Conservation (phyloP, 2,329 filamentous ascomycete genomes). For the Neocucurbitaria cava region DNA sequence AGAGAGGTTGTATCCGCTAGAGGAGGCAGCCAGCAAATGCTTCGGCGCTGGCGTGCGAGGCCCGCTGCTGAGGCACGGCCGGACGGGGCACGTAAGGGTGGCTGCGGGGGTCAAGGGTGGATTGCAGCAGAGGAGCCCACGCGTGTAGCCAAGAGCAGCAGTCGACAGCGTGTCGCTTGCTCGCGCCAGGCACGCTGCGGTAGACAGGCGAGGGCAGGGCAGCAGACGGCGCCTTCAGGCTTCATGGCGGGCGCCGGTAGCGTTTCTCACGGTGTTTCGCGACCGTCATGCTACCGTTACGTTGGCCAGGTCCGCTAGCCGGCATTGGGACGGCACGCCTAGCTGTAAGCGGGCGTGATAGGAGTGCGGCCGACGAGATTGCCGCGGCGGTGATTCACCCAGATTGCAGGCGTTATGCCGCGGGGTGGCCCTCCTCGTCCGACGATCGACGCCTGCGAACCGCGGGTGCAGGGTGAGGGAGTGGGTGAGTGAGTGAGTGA, state of each 20-base stretch:
- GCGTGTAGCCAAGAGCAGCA: constrained; percentile 15
- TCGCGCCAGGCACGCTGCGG: constrained; percentile 30
- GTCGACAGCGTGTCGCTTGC: constrained; percentile 24
- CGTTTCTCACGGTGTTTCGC: constrained; percentile 35
- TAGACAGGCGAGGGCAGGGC: constrained; percentile 30
- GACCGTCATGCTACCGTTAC: constrained; percentile 43
- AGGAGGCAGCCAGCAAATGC: constrained; percentile 39
- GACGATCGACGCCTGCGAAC: too few relatives aligned
- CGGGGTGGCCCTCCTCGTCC: constrained; percentile 12
- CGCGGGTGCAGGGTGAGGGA: too few relatives aligned
- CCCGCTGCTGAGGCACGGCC: constrained; percentile 38
- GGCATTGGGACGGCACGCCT: constrained; percentile 14
- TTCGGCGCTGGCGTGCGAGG: constrained; percentile 35
- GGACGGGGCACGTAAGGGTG: constrained; percentile 39
- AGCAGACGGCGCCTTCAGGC: too few relatives aligned
- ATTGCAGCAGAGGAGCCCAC: constrained; percentile 10
- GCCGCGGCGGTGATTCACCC: constrained; percentile 34
- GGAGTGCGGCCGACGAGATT: constrained; percentile 17
- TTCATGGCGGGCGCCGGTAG: constrained; percentile 37
- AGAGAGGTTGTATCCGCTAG: constrained; percentile 51
- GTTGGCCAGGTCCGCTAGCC: constrained; percentile 33
- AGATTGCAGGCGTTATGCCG: constrained; percentile 26
- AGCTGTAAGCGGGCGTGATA: constrained; percentile 19
- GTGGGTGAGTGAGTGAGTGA: too few relatives aligned
- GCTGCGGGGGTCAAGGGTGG: constrained; percentile 24